Percentiles rank a stretch among this genome's conserved stretches.
phyloP scores from a whole-genome alignment of 148 eudicot genomes.

The Rhododendron henanense region DNA sequence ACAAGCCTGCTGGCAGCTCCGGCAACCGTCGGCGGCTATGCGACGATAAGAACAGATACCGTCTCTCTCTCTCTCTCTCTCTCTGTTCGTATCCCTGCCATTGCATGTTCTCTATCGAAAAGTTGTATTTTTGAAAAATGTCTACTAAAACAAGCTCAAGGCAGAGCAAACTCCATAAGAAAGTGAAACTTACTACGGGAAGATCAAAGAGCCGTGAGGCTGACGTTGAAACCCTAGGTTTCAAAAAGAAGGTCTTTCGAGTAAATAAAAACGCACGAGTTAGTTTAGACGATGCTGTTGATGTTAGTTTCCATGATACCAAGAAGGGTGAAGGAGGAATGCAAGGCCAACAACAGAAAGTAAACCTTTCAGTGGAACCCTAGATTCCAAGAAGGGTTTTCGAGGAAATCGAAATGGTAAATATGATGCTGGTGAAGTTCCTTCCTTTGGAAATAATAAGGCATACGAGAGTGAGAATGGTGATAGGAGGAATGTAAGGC shows the following conservation, averaged over 20 bases:
- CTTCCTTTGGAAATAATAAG: not conserved
- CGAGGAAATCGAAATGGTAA: not conserved
- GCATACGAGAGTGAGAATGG: not conserved
- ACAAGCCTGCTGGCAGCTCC: not conserved
- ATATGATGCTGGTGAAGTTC: not conserved
- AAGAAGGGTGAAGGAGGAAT: constrained; percentile 10
- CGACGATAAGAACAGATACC: not conserved
- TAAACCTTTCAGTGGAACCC: not conserved
- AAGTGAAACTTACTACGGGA: constrained; percentile 18
- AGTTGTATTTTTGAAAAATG: constrained; percentile 6
- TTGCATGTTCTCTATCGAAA: not conserved
- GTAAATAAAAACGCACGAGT: not conserved
- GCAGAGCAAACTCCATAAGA: constrained; percentile 11
- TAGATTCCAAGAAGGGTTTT: not conserved
- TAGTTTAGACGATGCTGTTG: not conserved
- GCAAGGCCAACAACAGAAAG: not conserved
- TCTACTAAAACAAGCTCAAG: constrained; percentile 14
- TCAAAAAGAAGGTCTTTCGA: constrained; percentile 11
- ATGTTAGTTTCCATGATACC: not conserved
- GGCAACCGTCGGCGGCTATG: not conserved
- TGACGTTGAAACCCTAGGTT: constrained; percentile 6
- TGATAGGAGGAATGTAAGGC: constrained; percentile 3
- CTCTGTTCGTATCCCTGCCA: not conserved
- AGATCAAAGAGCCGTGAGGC: constrained; percentile 4
- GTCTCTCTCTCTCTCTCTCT: not conserved